Percentiles rank a stretch among this genome's conserved stretches.
phyloP scores from a whole-genome alignment of 2,329 filamentous ascomycete species.

The Penicillium sp. region DNA sequence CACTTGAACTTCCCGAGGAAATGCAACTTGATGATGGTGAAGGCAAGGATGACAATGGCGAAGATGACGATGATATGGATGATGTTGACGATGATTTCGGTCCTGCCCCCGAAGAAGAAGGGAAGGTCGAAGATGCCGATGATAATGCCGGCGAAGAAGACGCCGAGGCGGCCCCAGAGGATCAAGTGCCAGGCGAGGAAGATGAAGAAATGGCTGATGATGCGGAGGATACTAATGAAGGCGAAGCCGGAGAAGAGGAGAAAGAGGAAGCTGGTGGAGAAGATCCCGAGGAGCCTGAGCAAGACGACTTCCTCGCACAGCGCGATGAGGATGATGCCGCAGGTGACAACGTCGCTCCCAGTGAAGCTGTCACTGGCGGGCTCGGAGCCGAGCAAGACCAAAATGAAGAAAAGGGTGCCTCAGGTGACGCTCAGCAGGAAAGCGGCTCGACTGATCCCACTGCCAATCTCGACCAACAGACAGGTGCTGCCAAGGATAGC shows the following conservation, averaged over 20 bases:
- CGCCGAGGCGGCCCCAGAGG: slow-evolving; percentile 24
- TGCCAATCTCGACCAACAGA: slow-evolving; percentile 41
- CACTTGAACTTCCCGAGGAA: slow-evolving; percentile 75
- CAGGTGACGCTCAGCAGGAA: slow-evolving; percentile 36
- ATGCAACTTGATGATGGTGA: slow-evolving; percentile 69
- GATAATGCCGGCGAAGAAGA: slow-evolving; percentile 27
- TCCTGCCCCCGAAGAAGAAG: slow-evolving; percentile 31
- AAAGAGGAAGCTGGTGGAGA: slow-evolving; percentile 33
- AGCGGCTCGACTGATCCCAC: slow-evolving; percentile 40
- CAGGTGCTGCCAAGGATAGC: slow-evolving; percentile 35
- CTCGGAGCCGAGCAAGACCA: slow-evolving; percentile 35
- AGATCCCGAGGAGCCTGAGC: slow-evolving; percentile 47
- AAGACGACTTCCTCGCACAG: slow-evolving; percentile 39
- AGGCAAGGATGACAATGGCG: slow-evolving; percentile 46
- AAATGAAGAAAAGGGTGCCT: slow-evolving; percentile 41
- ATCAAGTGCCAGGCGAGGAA: slow-evolving; percentile 27
- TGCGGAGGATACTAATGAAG: slow-evolving; percentile 39
- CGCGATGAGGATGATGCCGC: slow-evolving; percentile 45
- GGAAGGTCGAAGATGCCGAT: slow-evolving; percentile 26
- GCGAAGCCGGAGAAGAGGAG: slow-evolving; percentile 41
- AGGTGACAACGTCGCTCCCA: slow-evolving; percentile 45
- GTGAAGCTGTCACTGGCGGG: slow-evolving; percentile 35
- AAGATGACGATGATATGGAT: slow-evolving; percentile 38
- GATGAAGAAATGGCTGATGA: slow-evolving; percentile 38
- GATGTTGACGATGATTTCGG: slow-evolving; percentile 39